Percentiles rank a stretch among this genome's conserved stretches.
These are phyloP conservation scores for Huiozyma sinensis DNA, from an alignment of 805 yeast species.

Conservation along the genomic window DNA sequence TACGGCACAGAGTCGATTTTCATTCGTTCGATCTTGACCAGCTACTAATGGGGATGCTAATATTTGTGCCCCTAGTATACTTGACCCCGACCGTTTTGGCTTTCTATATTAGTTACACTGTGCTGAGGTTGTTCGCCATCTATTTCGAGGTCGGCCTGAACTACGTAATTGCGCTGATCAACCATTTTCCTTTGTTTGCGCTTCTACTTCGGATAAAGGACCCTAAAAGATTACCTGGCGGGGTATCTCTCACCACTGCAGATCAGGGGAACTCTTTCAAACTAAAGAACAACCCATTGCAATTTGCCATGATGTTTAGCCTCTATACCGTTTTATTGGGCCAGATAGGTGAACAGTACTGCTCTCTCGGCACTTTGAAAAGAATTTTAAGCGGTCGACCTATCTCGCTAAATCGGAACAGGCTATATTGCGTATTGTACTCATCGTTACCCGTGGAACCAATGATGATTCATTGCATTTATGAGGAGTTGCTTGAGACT, in stretches of 20 bases:
- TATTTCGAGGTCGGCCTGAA: constrained; percentile 43
- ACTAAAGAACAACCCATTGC: constrained; percentile 35
- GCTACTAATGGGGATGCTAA: constrained; percentile 73
- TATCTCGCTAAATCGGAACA: constrained; percentile 36
- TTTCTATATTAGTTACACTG: constrained; percentile 67
- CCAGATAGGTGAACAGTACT: constrained; percentile 33
- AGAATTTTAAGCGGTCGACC: constrained; percentile 36
- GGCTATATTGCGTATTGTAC: constrained; percentile 41
- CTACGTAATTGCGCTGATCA: constrained; percentile 49
- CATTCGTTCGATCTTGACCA: constrained; percentile 81
- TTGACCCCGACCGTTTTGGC: constrained; percentile 81
- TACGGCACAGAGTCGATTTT: constrained; percentile 78
- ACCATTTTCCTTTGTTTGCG: constrained; percentile 82
- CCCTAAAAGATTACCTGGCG: constrained; percentile 57
- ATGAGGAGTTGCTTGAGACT: constrained; percentile 4
- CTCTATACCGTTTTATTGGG: constrained; percentile 36
- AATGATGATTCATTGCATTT: constrained; percentile 13
- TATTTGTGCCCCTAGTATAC: constrained; percentile 70
- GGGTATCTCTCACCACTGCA: constrained; percentile 26
- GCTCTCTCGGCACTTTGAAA: constrained; percentile 32
- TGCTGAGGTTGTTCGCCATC: constrained; percentile 43
- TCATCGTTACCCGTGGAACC: constrained; percentile 40
- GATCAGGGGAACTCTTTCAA: constrained; percentile 8
- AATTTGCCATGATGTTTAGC: constrained; percentile 34
- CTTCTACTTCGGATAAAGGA: constrained; percentile 70